Percentiles rank a stretch among this genome's conserved stretches.
These are phyloP conservation scores for Pseudopithomyces chartarum DNA, from an alignment of 2,329 filamentous ascomycete genomes.

Conservation along the genomic window DNA sequence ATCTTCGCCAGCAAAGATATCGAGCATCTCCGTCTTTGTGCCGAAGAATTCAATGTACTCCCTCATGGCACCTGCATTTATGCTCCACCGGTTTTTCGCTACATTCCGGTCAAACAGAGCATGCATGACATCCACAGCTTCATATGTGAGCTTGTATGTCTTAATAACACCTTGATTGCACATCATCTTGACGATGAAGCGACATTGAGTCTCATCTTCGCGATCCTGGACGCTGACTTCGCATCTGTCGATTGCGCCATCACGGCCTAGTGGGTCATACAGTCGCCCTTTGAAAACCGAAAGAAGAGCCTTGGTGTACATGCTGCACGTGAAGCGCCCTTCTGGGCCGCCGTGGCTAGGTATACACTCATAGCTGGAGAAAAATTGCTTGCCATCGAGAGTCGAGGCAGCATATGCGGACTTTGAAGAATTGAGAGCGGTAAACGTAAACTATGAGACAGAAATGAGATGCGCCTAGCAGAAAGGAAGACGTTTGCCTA, in stretches of 20 bases:
- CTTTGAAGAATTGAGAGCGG: conserved; percentile 78
- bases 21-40: conserved; percentile 78
- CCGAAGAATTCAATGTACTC: conserved; percentile 83
- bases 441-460: conserved; percentile 65
- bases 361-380: conserved; percentile 72
- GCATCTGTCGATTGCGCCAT: conserved; percentile 74
- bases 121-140: conserved; percentile 73
- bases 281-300: conserved; percentile 75
- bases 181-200: conserved; percentile 74
- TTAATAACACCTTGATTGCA: conserved; percentile 79
- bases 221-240: conserved; percentile 76
- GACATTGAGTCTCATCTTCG: conserved; percentile 68
- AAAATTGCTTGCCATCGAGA: conserved; percentile 71
- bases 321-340: conserved; percentile 71
- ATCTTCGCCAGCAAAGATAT: conserved; percentile 72
- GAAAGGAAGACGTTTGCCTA: conserved; percentile 40
- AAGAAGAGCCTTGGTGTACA: conserved; percentile 71
- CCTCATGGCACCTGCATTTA: conserved; percentile 71
- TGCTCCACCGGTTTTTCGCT: conserved; percentile 72
- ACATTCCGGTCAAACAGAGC: conserved; percentile 73
- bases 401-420: conserved; percentile 77
- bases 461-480: conserved; percentile 15
- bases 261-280: conserved; percentile 67
- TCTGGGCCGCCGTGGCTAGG: conserved; percentile 39
- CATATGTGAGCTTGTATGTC: conserved; percentile 77